Base-by-base conservation (phyloP, 75 land plant species). In the Sequoiadendron giganteum region DNA sequence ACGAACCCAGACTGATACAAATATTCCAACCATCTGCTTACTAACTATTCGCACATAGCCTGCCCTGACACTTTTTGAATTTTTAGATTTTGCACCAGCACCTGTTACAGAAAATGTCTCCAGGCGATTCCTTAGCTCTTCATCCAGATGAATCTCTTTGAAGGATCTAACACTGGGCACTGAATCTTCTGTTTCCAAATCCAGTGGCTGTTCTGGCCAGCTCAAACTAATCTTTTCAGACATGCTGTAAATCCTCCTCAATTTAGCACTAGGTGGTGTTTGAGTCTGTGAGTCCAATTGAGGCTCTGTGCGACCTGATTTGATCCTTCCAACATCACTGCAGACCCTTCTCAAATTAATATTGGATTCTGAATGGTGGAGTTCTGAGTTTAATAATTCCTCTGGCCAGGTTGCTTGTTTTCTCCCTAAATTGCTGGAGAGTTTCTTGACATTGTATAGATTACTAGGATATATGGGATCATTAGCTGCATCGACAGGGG, bases 1-100 rank as follows among this genome's bases (percentile, higher is more conserved):
- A 25, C 94, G 93, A 47, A 95, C 99, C 99, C 99, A 98, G 34
- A 98, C 87, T 4, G 97, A 90, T 40, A 98, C 82, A 84, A 93
- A 96, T 85, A 98, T 90, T 34, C 99, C 99, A 88, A 98, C 97
- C 99, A 98, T 95, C 87, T 98, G 99, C 92, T 98, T 98, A 89
- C 99, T 95, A 43, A 93, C 96, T n/a, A 97, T 93, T 49, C 93
- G 90, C 25, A 95, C 95, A 92, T 87, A 97, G 34, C 92, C 83
- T 16, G 89, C 83, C 56, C 86, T 84, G 80, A 86, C 91, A 68
- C 85, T 93, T 81, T 86, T 85, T 1, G 88, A 80, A 84, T 85
- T 70, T 25, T 92, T 79, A 6, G 84, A 80, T 58, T 89, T 93
- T 32, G 92, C 86, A 80, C 87, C 86, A 90, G 89, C 70, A 34